Evolutionary conservation across 495 filamentous ascomycete genomes (phyloP).

Genomic region (Hypoxylon cercidicola): DNA sequence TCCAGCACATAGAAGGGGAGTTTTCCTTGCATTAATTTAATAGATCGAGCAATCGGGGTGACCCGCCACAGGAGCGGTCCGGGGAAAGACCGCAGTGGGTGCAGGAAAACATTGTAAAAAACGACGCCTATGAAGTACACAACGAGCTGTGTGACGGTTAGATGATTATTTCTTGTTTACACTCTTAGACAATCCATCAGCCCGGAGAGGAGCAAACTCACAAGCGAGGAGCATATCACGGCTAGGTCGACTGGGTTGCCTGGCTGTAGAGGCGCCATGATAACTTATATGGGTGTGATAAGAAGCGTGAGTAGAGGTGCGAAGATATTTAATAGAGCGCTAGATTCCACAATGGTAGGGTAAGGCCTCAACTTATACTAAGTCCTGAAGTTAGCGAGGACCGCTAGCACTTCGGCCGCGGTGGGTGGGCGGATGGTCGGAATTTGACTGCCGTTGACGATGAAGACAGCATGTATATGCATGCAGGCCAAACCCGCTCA

Average conservation of each 20-base stretch:
- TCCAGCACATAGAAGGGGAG: conserved; percentile 47
- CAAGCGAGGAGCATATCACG: conserved; percentile 22
- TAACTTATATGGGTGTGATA: not conserved
- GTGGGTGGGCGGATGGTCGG: conserved; percentile 30
- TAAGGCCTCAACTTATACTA: conserved; percentile 18
- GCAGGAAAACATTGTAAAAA: conserved; percentile 55
- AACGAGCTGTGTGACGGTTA: conserved; percentile 14
- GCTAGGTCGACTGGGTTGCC: conserved; percentile 25
- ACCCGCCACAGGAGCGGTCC: conserved; percentile 50
- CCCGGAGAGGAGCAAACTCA: conserved; percentile 16
- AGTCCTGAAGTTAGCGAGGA: not conserved
- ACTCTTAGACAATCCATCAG: not conserved
- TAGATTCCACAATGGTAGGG: not conserved
- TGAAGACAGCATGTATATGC: conserved; percentile 2
- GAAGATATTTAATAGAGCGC: not conserved
- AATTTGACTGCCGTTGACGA: not conserved
- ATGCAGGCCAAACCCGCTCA: conserved; percentile 6
- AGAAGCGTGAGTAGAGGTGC: not conserved
- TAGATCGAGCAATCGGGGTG: conserved; percentile 35
- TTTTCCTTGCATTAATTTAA: conserved; percentile 30
- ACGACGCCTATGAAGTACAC: conserved; percentile 11
- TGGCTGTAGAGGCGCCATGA: conserved; percentile 33
- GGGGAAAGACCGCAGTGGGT: conserved; percentile 56
- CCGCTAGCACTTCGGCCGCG: not conserved
- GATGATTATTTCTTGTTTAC: not conserved